A percentile compares a stretch with the other conserved stretches of the same genome.
phyloP scores from a whole-genome alignment of 2,329 filamentous ascomycete genomes.

The Teratosphaeria pseudoeucalypti region DNA sequence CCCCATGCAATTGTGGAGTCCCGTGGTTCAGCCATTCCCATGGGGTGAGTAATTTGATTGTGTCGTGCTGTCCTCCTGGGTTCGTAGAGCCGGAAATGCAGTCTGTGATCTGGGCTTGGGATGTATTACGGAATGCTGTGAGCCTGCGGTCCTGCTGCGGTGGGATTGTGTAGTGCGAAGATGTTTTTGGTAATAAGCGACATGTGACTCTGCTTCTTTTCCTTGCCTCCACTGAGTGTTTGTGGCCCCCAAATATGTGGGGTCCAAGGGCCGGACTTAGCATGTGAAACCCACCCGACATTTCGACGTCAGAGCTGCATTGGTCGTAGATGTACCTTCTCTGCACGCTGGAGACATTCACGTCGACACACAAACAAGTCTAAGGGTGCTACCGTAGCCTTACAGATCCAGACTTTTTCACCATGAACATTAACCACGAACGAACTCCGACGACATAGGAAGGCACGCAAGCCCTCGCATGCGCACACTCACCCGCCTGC shows the following conservation, averaged over 20 bases:
- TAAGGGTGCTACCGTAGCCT: background rate
- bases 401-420: background rate
- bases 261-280: background rate
- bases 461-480: background rate
- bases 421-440: background rate
- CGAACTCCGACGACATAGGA: background rate
- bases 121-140: background rate
- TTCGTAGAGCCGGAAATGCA: background rate
- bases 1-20: background rate
- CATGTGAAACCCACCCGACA: background rate
- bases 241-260: background rate
- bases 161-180: background rate
- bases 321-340: background rate
- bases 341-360: background rate
- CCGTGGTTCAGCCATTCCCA: background rate
- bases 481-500: constrained; percentile 1
- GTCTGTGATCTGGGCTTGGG: background rate
- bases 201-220: background rate
- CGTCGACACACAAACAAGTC: background rate
- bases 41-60: background rate
- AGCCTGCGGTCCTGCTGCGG: background rate
- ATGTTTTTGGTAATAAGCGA: background rate
- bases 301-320: background rate
- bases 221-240: background rate
- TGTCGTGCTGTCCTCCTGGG: background rate